Evolutionary conservation across 2,329 filamentous ascomycete genomes (phyloP).

Genomic region (Didymella sp.): DNA sequence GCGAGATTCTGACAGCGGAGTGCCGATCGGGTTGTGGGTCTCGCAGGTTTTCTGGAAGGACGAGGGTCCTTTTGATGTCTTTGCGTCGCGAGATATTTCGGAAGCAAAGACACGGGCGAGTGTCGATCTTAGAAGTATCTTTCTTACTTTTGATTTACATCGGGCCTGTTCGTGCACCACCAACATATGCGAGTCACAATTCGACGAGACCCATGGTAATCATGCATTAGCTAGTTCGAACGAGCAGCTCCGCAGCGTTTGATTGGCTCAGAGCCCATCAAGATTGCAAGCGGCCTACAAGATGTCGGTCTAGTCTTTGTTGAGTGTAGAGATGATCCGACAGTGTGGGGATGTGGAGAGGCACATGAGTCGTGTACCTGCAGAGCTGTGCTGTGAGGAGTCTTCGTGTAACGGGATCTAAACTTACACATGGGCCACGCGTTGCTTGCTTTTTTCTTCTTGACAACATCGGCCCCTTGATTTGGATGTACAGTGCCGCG

Average conservation of each 20-base stretch:
- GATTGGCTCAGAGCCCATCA: constrained; percentile 6
- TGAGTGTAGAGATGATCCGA: constrained; percentile 4
- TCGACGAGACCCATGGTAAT: constrained; percentile 6
- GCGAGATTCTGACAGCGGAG: not conserved
- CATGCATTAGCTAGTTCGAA: not conserved
- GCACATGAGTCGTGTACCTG: constrained; percentile 9
- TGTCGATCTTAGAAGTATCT: constrained; percentile 8
- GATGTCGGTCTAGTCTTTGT: not conserved
- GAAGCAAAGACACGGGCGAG: not conserved
- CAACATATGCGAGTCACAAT: constrained; percentile 5
- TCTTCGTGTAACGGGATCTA: constrained; percentile 6
- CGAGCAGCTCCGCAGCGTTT: not conserved
- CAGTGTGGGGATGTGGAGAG: constrained; percentile 9
- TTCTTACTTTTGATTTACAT: constrained; percentile 6
- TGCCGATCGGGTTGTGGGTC: not conserved
- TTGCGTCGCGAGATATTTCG: not conserved
- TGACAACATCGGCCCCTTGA: not conserved
- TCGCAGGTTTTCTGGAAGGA: not conserved
- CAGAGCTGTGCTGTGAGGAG: constrained; percentile 3
- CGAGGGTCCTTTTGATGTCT: not conserved
- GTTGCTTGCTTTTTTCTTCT: not conserved
- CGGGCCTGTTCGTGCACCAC: constrained; percentile 5
- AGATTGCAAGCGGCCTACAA: not conserved
- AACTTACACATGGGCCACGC: constrained; percentile 10
- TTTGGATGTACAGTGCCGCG: not conserved